These are phyloP conservation scores for Lyophyllum atratum DNA, from an alignment of 768 basidiomycete species.

Conservation along the genomic window DNA sequence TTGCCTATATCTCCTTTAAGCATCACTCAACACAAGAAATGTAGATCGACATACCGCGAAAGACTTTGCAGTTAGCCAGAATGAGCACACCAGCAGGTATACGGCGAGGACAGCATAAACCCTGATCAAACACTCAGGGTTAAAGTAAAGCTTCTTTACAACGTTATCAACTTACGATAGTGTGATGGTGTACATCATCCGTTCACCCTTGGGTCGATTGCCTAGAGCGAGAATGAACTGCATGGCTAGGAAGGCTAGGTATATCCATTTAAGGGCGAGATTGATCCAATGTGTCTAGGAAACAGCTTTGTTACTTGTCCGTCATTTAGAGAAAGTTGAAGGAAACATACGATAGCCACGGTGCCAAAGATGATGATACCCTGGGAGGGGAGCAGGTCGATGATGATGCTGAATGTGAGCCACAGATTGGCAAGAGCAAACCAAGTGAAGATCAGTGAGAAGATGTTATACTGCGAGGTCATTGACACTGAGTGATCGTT, in stretches of 20 bases:
- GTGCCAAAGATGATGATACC: constrained; percentile 72
- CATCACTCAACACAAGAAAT: not conserved
- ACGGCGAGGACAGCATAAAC: constrained; percentile 82
- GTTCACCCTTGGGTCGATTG: constrained; percentile 89
- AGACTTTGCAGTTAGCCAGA: constrained; percentile 79
- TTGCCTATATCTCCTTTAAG: constrained; percentile 37
- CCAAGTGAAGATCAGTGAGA: constrained; percentile 88
- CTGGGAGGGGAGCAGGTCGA: constrained; percentile 73
- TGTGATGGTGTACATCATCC: constrained; percentile 67
- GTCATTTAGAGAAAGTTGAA: not conserved
- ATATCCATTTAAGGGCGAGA: constrained; percentile 80
- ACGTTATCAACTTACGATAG: constrained; percentile 53
- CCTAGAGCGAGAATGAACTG: constrained; percentile 68
- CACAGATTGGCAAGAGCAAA: constrained; percentile 91
- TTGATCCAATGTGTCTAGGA: constrained; percentile 89
- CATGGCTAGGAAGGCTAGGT: constrained; percentile 80
- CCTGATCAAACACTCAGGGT: constrained; percentile 37
- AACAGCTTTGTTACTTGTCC: not conserved
- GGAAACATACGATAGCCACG: constrained; percentile 56
- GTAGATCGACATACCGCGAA: constrained; percentile 56
- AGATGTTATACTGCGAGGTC: constrained; percentile 75
- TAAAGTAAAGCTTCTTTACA: not conserved
- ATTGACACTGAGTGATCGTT: not conserved
- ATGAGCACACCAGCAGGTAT: constrained; percentile 86
- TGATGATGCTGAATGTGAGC: constrained; percentile 95